Percentiles rank a stretch among this genome's conserved stretches.
phyloP scores from a whole-genome alignment of 805 yeast species.

The Barnettozyma vustinii region DNA sequence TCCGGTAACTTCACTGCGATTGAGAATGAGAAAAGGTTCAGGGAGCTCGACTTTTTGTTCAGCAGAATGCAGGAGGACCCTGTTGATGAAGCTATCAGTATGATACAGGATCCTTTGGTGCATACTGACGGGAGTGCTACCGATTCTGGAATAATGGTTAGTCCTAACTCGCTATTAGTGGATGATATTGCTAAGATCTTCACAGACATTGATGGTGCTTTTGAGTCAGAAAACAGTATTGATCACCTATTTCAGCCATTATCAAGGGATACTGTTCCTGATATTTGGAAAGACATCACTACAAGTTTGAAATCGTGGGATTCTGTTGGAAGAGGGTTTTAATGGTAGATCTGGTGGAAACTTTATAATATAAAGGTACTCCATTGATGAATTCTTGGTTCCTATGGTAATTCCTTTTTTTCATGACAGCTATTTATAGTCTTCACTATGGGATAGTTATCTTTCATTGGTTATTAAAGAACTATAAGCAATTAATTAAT shows the following conservation, averaged over 20 bases:
- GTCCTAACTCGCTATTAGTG: slow-evolving; percentile 16
- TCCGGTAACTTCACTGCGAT: slow-evolving; percentile 29
- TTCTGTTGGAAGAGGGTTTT: slow-evolving; percentile 13
- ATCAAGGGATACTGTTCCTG: slow-evolving; percentile 16
- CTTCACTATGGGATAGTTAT: no score
- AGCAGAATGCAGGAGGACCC: slow-evolving; percentile 13
- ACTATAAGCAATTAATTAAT: background rate
- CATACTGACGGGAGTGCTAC: background rate
- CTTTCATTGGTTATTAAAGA: no score
- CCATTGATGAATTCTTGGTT: no score
- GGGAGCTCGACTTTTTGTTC: slow-evolving; percentile 22
- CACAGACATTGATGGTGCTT: slow-evolving; percentile 6
- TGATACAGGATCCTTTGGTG: background rate
- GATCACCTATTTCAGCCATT: slow-evolving; percentile 16
- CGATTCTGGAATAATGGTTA: slow-evolving; percentile 4
- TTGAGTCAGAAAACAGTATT: slow-evolving; percentile 5
- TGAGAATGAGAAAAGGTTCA: slow-evolving; percentile 26
- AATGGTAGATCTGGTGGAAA: background rate
- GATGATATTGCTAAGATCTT: slow-evolving; percentile 20
- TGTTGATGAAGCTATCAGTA: background rate
- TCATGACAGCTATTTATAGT: no score
- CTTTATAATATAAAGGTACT: no score
- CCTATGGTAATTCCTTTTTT: no score
- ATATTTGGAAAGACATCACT: slow-evolving; percentile 20
- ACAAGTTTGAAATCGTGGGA: slow-evolving; percentile 21